A percentile compares a stretch with the other conserved stretches of the same genome.
Conservation (phyloP, 495 filamentous ascomycete species). For the Ramalina intermedia region DNA sequence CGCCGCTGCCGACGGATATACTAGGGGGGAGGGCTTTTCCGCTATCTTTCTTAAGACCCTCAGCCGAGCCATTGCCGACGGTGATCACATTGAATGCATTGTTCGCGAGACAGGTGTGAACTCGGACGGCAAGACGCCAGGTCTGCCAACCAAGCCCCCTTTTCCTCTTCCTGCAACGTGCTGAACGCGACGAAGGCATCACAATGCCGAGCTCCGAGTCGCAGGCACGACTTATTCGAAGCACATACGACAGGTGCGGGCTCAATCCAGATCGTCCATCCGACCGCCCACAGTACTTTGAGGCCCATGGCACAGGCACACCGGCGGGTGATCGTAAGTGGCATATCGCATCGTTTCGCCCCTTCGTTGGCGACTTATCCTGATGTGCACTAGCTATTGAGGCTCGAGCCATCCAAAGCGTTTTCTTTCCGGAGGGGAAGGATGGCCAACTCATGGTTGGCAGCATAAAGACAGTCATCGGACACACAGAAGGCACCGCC, state of each 20-base stretch:
- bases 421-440: constrained; percentile 14
- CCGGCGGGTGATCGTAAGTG: constrained; percentile 31
- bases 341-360: constrained; percentile 16
- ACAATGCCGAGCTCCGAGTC: constrained; percentile 19
- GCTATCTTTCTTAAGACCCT: constrained; percentile 27
- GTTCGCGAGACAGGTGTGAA: constrained; percentile 26
- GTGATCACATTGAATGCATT: constrained; percentile 25
- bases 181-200: constrained; percentile 30
- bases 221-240: constrained; percentile 24
- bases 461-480: constrained; percentile 42
- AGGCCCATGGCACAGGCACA: constrained; percentile 30
- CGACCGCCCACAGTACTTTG: too few relatives aligned
- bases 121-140: constrained; percentile 22
- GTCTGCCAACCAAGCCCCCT: constrained; percentile 24
- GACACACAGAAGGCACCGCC: constrained; percentile 35
- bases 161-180: constrained; percentile 18
- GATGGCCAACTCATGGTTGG: constrained; percentile 29
- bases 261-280: too few relatives aligned
- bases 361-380: constrained; percentile 5
- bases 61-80: constrained; percentile 20
- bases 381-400: too few relatives aligned
- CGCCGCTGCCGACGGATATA: constrained; percentile 29
- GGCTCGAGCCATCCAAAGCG: constrained; percentile 16
- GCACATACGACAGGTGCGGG: too few relatives aligned
- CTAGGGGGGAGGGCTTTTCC: constrained; percentile 30